These are phyloP conservation scores for Warburgia ugandensis DNA, from an alignment of 164 flowering plant species.

Conservation along the genomic window DNA sequence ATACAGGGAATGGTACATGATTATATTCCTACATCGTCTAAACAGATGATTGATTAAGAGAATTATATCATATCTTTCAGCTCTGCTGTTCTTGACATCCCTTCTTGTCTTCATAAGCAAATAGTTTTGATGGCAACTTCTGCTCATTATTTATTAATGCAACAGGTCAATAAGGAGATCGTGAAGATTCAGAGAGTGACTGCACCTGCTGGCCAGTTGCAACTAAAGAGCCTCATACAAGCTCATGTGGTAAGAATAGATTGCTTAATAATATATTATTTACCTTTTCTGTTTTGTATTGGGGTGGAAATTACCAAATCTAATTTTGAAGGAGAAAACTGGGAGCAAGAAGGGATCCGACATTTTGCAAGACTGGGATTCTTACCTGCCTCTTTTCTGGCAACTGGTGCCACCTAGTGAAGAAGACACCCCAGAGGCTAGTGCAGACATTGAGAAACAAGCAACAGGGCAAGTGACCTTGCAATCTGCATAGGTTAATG, in stretches of 20 bases:
- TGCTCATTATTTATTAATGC: constrained; percentile 1
- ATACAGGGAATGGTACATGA: too few relatives aligned
- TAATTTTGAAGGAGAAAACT: constrained; percentile 77
- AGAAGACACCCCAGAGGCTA: constrained; percentile 99
- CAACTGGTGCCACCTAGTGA: constrained; percentile 99
- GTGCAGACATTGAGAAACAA: constrained; percentile 46
- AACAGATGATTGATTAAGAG: too few relatives aligned
- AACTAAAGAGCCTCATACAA: constrained; percentile 84
- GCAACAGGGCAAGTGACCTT: constrained; percentile 47
- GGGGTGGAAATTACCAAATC: neutral
- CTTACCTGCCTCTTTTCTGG: constrained; percentile 83
- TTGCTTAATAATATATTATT: neutral
- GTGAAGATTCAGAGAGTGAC: constrained; percentile 92
- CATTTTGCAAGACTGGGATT: constrained; percentile 85
- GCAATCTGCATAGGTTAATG: constrained; percentile 44
- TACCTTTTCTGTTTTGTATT: neutral
- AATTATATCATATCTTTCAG: too few relatives aligned
- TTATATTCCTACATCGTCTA: too few relatives aligned
- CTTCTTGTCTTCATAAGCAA: too few relatives aligned
- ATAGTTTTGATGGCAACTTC: neutral
- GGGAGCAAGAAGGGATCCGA: constrained; percentile 78
- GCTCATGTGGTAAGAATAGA: constrained; percentile 80
- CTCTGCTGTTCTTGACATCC: too few relatives aligned
- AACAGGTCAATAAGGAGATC: constrained; percentile 83
- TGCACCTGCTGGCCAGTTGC: constrained; percentile 91